Conservation (phyloP, 768 basidiomycete genomes). For the Tylopilus vinaceipallidus region DNA sequence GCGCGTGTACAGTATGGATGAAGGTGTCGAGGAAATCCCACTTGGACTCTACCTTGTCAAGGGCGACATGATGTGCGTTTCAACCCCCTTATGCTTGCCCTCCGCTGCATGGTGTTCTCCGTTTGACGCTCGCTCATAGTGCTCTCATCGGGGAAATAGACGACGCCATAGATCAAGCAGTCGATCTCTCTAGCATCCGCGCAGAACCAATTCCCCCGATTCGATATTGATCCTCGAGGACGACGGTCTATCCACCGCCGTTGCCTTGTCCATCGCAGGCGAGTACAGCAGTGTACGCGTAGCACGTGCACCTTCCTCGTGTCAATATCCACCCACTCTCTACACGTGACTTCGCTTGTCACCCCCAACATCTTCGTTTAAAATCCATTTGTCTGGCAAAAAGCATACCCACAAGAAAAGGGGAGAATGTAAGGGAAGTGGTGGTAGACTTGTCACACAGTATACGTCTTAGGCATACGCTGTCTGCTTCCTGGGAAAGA, state of each 20-base stretch:
- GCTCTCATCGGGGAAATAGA: constrained; percentile 86
- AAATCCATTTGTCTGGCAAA: not conserved
- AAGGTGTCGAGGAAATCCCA: constrained; percentile 91
- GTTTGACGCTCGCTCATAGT: constrained; percentile 33
- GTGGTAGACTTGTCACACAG: too few species aligned
- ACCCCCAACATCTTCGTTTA: not conserved
- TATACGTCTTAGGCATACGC: not conserved
- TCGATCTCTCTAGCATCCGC: constrained; percentile 72
- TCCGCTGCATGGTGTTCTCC: too few species aligned
- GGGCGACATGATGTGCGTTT: constrained; percentile 93
- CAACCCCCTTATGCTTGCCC: not conserved
- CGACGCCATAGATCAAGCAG: constrained; percentile 70
- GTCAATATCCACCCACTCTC: not conserved
- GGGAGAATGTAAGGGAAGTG: not conserved
- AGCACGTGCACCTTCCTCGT: not conserved
- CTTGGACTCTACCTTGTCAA: constrained; percentile 96
- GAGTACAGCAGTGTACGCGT: not conserved
- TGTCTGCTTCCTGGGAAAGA: not conserved
- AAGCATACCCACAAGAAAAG: constrained; percentile 7
- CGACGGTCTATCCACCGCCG: not conserved
- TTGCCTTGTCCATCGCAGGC: constrained; percentile 1
- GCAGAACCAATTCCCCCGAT: constrained; percentile 88
- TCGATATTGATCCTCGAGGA: constrained; percentile 50
- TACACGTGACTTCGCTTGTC: not conserved
- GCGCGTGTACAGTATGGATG: constrained; percentile 87